Evolutionary conservation across 129 eudicot genomes (phyloP), one percentile per base, ranked within the genome.

Genomic region (Helichrysum umbraculigerum): DNA sequence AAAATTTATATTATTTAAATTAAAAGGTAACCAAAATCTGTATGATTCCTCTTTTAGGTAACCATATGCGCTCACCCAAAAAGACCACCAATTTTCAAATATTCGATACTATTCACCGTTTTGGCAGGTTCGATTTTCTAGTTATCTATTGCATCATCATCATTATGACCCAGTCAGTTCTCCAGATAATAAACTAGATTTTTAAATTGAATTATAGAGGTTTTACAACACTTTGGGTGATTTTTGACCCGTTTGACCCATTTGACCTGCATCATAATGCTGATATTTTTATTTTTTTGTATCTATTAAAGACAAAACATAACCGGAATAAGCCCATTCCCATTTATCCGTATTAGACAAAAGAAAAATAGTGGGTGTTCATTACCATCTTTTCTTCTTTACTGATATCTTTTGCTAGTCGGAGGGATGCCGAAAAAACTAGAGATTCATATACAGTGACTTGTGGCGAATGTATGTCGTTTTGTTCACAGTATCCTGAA

Each of bases 361-460:
- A 9, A 35, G 22, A 39, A 20, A 11, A 34, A 51, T 33, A 12
- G 66, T 34, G 35, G 16, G 15, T 65, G 34, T 32, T 29, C 60
- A 3, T 66, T 80, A 85, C 86, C 86, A 81, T 83, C 64, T 62
- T 78, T 35, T 80, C 74, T 63, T 83, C 33, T 54, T 41, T 51
- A 54, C 3, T 78, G 77, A 83, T 67, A 61, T 83, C 82, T 44
- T 64, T 34, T 4, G 90, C 78, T 12, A 86, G 84, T 66, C 88
- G 69, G 17, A 86, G 82, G 70, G 65, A 83, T 7, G 90, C 90
- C 8, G 90, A 86, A 76, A 81, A 83, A 10, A 78, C 19, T 10
- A 86, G 66, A 32, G 90, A 83, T 86, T 86, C 90, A 74, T 83
- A 81, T 69, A 86, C 88, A 29, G 90, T 83, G 19, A 86, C 85